Conservation (phyloP, 2,329 filamentous ascomycete genomes). For the Canariomyces notabilis region DNA sequence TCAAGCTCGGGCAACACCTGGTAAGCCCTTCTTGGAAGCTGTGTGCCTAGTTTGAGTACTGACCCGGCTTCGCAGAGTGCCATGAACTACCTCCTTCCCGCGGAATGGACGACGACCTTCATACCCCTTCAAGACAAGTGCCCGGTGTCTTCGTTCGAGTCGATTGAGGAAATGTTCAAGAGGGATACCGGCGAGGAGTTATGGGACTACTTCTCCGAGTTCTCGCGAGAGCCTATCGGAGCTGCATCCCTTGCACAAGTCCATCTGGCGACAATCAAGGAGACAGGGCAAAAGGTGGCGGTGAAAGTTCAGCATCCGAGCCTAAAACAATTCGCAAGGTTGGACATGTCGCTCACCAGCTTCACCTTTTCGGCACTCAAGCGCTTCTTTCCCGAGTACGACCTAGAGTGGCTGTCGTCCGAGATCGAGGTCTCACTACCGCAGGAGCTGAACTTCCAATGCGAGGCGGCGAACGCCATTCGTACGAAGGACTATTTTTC, state of each 20-base stretch:
- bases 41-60: constrained; percentile 15
- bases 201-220: constrained; percentile 80
- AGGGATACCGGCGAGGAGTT: constrained; percentile 75
- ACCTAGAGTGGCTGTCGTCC: constrained; percentile 88
- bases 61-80: constrained; percentile 57
- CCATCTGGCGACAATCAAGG: constrained; percentile 77
- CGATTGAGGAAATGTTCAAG: constrained; percentile 80
- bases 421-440: constrained; percentile 92
- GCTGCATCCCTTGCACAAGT: constrained; percentile 94
- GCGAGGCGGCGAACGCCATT: constrained; percentile 78
- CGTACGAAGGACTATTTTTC: constrained; percentile 78
- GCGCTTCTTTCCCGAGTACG: constrained; percentile 93
- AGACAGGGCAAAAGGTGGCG: constrained; percentile 78
- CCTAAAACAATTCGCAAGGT: constrained; percentile 80
- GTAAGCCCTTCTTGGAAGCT: constrained; percentile 36
- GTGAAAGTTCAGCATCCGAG: constrained; percentile 95
- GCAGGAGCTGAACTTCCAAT: constrained; percentile 83
- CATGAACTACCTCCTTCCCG: constrained; percentile 88
- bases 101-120: constrained; percentile 93
- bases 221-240: constrained; percentile 74
- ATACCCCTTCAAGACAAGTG: constrained; percentile 94
- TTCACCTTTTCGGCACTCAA: constrained; percentile 90
- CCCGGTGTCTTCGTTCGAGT: constrained; percentile 83
- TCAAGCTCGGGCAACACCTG: constrained; percentile 93
- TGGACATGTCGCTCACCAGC: constrained; percentile 80